Conservation (phyloP, 345 rosid species). For the Rhizophora apiculata region DNA sequence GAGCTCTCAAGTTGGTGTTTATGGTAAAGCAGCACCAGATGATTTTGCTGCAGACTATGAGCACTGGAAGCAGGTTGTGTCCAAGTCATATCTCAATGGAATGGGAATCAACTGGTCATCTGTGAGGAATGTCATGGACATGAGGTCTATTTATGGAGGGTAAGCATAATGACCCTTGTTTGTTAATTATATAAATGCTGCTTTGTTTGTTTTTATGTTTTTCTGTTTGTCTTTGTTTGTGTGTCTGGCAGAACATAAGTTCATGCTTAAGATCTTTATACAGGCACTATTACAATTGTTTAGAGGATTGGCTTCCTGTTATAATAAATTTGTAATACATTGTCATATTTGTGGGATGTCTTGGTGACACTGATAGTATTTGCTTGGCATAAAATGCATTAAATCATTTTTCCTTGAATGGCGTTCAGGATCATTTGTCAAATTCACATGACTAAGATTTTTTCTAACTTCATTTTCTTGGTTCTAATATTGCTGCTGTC, state of each 20-base stretch:
- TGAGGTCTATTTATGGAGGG: slow-evolving; percentile 98
- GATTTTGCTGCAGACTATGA: slow-evolving; percentile 72
- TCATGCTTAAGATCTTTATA: no score
- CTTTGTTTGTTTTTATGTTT: neutral
- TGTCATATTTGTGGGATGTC: no score
- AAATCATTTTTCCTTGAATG: no score
- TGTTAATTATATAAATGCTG: neutral
- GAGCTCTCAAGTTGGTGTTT: slow-evolving; percentile 83
- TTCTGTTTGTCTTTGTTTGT: neutral
- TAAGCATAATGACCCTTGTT: slow-evolving; percentile 30
- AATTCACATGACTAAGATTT: neutral
- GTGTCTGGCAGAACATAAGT: no score
- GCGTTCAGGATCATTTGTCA: neutral
- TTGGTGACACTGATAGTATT: no score
- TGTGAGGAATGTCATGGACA: slow-evolving; percentile 96
- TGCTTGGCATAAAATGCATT: no score
- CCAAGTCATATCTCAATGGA: slow-evolving; percentile 76
- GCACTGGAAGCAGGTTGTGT: slow-evolving; percentile 90
- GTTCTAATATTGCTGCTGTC: slow-evolving; percentile 19
- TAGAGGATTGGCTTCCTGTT: no score
- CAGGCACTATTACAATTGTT: no score
- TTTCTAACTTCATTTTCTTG: neutral
- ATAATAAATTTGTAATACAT: no score
- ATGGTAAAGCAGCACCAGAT: slow-evolving; percentile 87
- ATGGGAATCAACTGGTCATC: slow-evolving; percentile 86